These are phyloP conservation scores for Ophiostoma populinum DNA, from an alignment of 2,329 filamentous ascomycete species.

Conservation along the genomic window DNA sequence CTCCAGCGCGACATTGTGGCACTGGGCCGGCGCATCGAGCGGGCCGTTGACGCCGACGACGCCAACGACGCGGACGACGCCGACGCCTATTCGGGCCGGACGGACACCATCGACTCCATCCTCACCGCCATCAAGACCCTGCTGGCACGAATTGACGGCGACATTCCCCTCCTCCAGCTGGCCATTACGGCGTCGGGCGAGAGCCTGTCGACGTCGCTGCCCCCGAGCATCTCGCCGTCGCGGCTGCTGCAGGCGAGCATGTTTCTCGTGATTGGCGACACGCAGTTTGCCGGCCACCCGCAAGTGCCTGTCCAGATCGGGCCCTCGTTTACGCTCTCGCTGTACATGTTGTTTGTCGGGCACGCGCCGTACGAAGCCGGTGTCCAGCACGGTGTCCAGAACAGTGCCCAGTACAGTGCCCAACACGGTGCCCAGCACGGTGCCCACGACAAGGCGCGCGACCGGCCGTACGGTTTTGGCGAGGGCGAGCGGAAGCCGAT, in stretches of 20 bases:
- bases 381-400: too few relatives aligned
- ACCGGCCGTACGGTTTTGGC: constrained; percentile 26
- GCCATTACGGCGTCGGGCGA: constrained; percentile 90
- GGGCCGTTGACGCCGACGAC: constrained; percentile 34
- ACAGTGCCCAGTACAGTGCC: too few relatives aligned
- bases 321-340: constrained; percentile 65
- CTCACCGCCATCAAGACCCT: constrained; percentile 59
- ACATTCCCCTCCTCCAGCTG: constrained; percentile 79
- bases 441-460: too few relatives aligned
- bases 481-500: constrained; percentile 48
- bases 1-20: constrained; percentile 69
- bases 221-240: constrained; percentile 74
- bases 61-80: constrained; percentile 7
- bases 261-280: constrained; percentile 73
- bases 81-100: too few relatives aligned
- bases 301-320: constrained; percentile 61
- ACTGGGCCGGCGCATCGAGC: constrained; percentile 58
- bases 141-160: constrained; percentile 67
- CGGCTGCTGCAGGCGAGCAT: constrained; percentile 84
- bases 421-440: too few relatives aligned
- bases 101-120: constrained; percentile 43
- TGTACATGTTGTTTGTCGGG: constrained; percentile 89
- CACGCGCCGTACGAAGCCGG: constrained; percentile 28
- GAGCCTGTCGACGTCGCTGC: constrained; percentile 62
- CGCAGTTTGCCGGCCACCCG: constrained; percentile 54